These are phyloP conservation scores for Ophiocytium majus DNA, from an alignment of 352 stramenopile species.

Conservation along the genomic window DNA sequence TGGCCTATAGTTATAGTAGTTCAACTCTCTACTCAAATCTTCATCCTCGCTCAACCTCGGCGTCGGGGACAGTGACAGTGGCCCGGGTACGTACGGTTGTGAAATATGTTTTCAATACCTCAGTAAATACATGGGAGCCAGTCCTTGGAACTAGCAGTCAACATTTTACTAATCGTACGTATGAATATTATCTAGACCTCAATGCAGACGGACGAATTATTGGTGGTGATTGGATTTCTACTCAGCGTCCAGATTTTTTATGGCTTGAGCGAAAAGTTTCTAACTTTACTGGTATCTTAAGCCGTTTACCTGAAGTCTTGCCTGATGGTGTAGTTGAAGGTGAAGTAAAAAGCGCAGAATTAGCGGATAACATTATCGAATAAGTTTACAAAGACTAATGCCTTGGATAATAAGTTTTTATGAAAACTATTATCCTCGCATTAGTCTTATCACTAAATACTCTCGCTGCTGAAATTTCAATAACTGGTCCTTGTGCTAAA, in stretches of 20 bases:
- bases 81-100: not conserved
- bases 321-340: not conserved
- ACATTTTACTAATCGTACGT: not conserved
- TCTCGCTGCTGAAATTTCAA: too few species aligned
- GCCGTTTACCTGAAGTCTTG: not conserved
- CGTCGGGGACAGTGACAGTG: not conserved
- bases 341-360: too few species aligned
- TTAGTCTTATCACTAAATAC: too few species aligned
- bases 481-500: too few species aligned
- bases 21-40: not conserved
- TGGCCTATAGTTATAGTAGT: not conserved
- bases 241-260: slow-evolving; percentile 2
- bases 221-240: slow-evolving; percentile 2
- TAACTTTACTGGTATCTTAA: not conserved
- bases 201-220: not conserved
- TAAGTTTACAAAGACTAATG: too few species aligned
- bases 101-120: not conserved
- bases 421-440: too few species aligned
- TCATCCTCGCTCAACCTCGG: not conserved
- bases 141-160: not conserved
- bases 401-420: too few species aligned
- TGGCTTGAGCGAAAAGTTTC: not conserved
- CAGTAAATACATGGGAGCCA: not conserved
- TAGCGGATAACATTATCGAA: too few species aligned
- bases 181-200: slow-evolving; percentile 16